Base-by-base conservation (phyloP, 176 grass and related monocot species). In the Carex cristatella region DNA sequence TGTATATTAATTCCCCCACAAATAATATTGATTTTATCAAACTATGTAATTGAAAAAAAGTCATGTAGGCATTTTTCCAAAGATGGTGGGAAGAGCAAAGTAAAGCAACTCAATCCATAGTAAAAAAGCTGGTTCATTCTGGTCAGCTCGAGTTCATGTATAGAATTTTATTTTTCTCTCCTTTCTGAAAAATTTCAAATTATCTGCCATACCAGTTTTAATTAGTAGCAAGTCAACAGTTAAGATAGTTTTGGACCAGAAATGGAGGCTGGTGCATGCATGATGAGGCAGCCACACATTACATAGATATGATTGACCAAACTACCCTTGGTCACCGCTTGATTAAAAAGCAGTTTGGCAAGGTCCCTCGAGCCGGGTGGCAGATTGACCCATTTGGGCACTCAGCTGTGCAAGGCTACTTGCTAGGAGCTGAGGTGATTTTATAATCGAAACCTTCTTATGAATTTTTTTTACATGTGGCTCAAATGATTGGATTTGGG, bases 261-360 rank as follows among this genome's bases (percentile, higher is more conserved):
- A 97, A 97, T 88, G 94, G 94, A 62, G 92, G 94, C 3, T 94
- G 92, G 92, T 97, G 91, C 84, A 97, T 97, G 92, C 94, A 97
- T 87, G 94, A 97, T 87, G 94, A 97, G 89, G 94, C 94, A 69
- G 86, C 89, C 5, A 90, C 88, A 15, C 94, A 97, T 86, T 97
- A 97, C 73, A 94, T 94, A 84, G 94, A 97, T 82, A 97, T 94
- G 92, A 97, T 97, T 80, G 94, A 97, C 88, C 94, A 97, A 81
- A 94, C 94, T 44, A 97, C 92, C 55, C 92, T 97, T 79, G 94
- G 94, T 71, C 94, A 97, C 61, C 77, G 81, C 48, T 42, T 89
- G 79, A 97, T 94, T 44, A 97, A 93, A 87, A 88, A 89, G 61
- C 90, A 97, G 19, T 97, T 97, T 54, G 91, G 92, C 58, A 92